phyloP scores from a whole-genome alignment of 108 stramenopile genomes.

The Skeletonema potamos region DNA sequence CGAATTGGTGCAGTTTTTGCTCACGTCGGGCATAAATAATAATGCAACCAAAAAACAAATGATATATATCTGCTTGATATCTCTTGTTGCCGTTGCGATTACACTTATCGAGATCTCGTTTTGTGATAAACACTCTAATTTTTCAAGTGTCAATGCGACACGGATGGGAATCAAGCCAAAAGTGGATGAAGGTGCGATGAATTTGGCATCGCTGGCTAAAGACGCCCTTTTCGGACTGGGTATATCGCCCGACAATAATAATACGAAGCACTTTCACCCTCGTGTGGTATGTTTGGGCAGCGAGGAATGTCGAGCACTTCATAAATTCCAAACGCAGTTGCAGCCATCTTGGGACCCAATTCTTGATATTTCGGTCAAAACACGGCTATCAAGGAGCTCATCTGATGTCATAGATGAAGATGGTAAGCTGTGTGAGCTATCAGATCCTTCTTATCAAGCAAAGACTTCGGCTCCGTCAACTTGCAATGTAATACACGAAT shows the following conservation, averaged over 20 bases:
- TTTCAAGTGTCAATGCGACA: background rate
- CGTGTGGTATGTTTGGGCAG: background rate
- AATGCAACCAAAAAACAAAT: conserved; percentile 5
- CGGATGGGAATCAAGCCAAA: background rate
- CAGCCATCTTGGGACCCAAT: background rate
- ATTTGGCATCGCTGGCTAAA: background rate
- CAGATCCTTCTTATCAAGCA: conserved; percentile 7
- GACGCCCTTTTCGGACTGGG: too few species aligned
- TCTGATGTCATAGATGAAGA: background rate
- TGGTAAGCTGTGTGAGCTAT: background rate
- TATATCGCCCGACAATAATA: background rate
- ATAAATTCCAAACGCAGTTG: background rate
- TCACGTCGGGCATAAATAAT: background rate
- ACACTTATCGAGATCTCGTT: background rate
- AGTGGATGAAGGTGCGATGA: background rate
- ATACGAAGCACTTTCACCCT: background rate
- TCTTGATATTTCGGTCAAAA: background rate
- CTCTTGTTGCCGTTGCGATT: background rate
- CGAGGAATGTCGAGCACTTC: background rate
- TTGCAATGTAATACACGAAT: conserved; percentile 4
- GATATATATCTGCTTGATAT: background rate
- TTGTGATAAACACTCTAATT: background rate
- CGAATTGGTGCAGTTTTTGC: background rate
- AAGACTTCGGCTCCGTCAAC: conserved; percentile 2
- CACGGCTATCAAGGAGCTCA: background rate